Base-by-base conservation (phyloP, 176 grass and related monocot genomes). In the Poa pratensis region DNA sequence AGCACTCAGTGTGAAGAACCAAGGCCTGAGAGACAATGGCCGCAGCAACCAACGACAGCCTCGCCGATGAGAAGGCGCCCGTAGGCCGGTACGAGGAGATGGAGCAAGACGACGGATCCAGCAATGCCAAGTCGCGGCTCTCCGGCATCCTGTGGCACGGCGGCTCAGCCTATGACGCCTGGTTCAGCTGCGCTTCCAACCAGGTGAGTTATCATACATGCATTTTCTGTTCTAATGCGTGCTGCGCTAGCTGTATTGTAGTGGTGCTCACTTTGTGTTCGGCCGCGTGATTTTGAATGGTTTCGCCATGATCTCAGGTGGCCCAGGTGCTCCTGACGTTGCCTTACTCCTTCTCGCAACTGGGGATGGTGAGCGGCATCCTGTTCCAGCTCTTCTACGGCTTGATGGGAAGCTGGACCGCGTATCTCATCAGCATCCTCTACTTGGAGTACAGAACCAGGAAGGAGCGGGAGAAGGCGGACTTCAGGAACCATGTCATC, bases 131-230 rank as follows among this genome's bases (percentile, higher is more conserved):
- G 86, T 88, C 96, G 17, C 92, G 88, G 48, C 90, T 99, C 86
- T 99, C 96, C 13, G 86, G 91, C 75, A 82, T 99, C 82, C 87
- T 99, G 43, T 96, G 97, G 97, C 97, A 99, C 64, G 97, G 97
- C 24, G 97, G 97, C 84, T 96, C 97, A 1, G 92, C 97, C 84
- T 99, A 96, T 55, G 97, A 99, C 53, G 97, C 97, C 20, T 99
- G 97, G 97, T 99, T 99, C 82, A 99, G 97, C 81, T 99, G 97
- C 53, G 97, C 97, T 14, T 99, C 97, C 81, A 99, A 99, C 86
- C 97, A 99, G 94, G 96, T 92, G 8, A 71, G 12, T 19, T 19
- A 19, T 19, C 34, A 69, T 7, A 4, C 35, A 26, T 70, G 63
- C 69, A 35, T 62, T 78, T 52, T 14, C 61, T 5, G 49, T 51